Base-by-base conservation (phyloP, 192 early-diverging fungal species). In the Chytriomyces sp. region DNA sequence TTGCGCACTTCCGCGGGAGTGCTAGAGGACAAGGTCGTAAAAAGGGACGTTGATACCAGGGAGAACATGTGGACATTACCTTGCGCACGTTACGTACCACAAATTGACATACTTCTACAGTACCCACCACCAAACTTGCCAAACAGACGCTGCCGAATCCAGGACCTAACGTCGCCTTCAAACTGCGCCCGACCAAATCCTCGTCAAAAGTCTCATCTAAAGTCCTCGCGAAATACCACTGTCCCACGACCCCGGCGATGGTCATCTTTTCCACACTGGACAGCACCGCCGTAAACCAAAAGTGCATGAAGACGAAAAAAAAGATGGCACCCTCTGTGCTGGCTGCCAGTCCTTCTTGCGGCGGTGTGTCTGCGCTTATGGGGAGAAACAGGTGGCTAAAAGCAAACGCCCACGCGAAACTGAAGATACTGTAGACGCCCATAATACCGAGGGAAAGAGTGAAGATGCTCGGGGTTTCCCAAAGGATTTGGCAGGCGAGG, bases 261-360 rank as follows among this genome's bases (percentile, higher is more conserved):
- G 84, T 84, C 22, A 87, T 83, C 75, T 88, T 90, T 76, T 92
- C 90, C 19, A 92, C 75, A 60, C 90, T 89, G 32, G 85, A 80
- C n/a, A 93, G 71, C 1, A 92, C 76, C 5, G 87, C 84, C 0
- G 87, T 81, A 8, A 89, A 90, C 92, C 92, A 93, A 72, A 93
- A 83, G 66, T 91, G 91, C 26, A 93, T 83, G 52, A 91, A 81
- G 0, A 91, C 70, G 70, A 87, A 89, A 64, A 80, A 93, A 19
- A 49, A 26, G 49, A 72, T 58, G 14, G 73, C 33, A 52, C 14
- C 32, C 55, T 30, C 58, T 12, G 39, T 40, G 14, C 31, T 31
- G 22, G 34, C 30, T 5, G 76, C 60, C 14, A 56, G 14, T 10
- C 5, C 32, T 40, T 52, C 59, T n/a, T 28, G 36, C 31, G 59